phyloP scores from a whole-genome alignment of 768 basidiomycete species.

The Astraeus odoratus region DNA sequence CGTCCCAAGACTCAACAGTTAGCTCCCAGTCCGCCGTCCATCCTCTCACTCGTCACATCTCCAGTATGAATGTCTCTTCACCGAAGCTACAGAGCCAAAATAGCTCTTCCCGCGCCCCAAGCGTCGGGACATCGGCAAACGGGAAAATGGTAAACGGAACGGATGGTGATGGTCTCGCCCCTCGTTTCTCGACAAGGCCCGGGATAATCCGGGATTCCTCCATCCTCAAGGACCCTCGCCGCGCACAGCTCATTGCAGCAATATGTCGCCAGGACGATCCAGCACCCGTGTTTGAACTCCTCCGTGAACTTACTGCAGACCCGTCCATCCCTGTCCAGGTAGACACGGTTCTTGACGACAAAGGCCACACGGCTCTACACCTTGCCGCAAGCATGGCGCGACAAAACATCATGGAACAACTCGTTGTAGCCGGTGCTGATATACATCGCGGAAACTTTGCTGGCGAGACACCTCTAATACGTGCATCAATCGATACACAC shows the following conservation, averaged over 20 bases:
- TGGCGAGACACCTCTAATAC: conserved; percentile 92
- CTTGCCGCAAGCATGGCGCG: conserved; percentile 85
- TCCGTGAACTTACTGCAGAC: conserved; percentile 55
- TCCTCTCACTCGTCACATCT: conserved; percentile 26
- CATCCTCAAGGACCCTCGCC: conserved; percentile 44
- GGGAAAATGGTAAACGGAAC: conserved; percentile 36
- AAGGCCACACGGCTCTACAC: conserved; percentile 91
- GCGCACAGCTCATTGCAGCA: conserved; percentile 55
- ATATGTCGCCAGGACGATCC: conserved; percentile 71
- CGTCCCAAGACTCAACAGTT: conserved; percentile 14
- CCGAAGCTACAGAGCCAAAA: conserved; percentile 33
- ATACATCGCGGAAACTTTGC: conserved; percentile 86
- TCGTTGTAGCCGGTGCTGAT: conserved; percentile 78
- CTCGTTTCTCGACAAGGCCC: conserved; percentile 67
- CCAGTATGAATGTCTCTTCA: conserved; percentile 25
- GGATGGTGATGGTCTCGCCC: conserved; percentile 39
- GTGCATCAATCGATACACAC: conserved; percentile 85
- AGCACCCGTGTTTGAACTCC: conserved; percentile 47
- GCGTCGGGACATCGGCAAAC: conserved; percentile 34
- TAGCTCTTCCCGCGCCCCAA: conserved; percentile 42
- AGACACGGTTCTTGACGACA: conserved; percentile 87
- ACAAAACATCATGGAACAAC: conserved; percentile 54
- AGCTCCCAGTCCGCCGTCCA: conserved; percentile 10
- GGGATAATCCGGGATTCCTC: conserved; percentile 48
- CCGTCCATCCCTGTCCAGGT: conserved; percentile 42